A percentile compares a stretch with the other conserved stretches of the same genome.
phyloP scores from a whole-genome alignment of 2,329 filamentous ascomycete genomes.

The Calonectria leucothoes region DNA sequence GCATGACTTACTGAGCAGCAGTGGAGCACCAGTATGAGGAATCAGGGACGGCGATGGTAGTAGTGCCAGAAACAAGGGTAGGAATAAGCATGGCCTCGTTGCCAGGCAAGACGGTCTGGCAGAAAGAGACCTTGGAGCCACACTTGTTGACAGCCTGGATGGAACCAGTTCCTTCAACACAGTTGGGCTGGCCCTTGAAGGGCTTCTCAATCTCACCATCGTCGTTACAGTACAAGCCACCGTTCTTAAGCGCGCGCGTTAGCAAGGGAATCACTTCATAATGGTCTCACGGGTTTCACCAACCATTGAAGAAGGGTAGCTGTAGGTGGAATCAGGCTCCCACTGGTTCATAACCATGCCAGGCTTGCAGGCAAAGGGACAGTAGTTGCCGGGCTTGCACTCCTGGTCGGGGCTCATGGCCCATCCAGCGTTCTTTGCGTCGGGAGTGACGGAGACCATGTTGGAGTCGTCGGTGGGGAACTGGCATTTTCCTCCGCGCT shows the following conservation, averaged over 20 bases:
- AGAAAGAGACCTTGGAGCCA: constrained; percentile 73
- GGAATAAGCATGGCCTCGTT: constrained; percentile 87
- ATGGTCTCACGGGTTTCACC: constrained; percentile 37
- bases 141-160: constrained; percentile 76
- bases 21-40: constrained; percentile 78
- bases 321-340: constrained; percentile 77
- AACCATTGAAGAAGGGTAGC: constrained; percentile 79
- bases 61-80: constrained; percentile 69
- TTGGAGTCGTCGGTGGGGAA: constrained; percentile 74
- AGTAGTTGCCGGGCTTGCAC: constrained; percentile 76
- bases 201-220: constrained; percentile 76
- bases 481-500: constrained; percentile 67
- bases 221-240: constrained; percentile 78
- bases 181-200: constrained; percentile 75
- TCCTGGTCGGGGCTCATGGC: constrained; percentile 81
- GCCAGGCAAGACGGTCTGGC: constrained; percentile 82
- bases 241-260: constrained; percentile 63
- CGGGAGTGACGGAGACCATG: constrained; percentile 75
- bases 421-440: constrained; percentile 76
- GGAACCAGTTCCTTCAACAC: constrained; percentile 74
- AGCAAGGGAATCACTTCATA: neutral
- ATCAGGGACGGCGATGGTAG: constrained; percentile 77
- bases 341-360: constrained; percentile 84
- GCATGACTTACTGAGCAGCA: constrained; percentile 74
- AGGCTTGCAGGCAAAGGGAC: constrained; percentile 80